Conservation (phyloP, 176 grass and related monocot genomes). For the Oryza punctata region DNA sequence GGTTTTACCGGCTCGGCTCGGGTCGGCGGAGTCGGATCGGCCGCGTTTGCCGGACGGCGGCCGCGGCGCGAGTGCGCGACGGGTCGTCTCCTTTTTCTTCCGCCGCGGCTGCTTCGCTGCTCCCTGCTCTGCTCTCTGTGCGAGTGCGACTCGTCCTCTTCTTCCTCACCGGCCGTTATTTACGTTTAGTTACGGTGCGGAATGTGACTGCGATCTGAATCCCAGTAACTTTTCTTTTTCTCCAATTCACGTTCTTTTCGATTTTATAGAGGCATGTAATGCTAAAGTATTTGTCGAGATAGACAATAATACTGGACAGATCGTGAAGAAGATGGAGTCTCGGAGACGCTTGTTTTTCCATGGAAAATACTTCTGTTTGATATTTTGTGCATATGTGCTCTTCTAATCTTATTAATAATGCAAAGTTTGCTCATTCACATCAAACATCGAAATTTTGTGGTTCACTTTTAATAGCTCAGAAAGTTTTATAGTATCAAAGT, state of each 20-base stretch:
- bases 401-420: too few species aligned
- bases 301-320: neutral
- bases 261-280: neutral
- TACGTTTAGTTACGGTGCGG: slow-evolving; percentile 34
- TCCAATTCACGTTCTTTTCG: neutral
- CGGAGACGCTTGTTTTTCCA: too few species aligned
- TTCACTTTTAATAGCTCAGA: too few species aligned
- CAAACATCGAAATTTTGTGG: too few species aligned
- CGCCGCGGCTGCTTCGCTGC: slow-evolving; percentile 23
- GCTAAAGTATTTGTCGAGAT: neutral
- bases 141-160: neutral
- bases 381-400: too few species aligned
- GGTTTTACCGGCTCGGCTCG: slow-evolving; percentile 26
- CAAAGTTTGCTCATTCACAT: too few species aligned
- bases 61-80: slow-evolving; percentile 20
- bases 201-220: slow-evolving; percentile 46
- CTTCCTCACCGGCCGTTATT: neutral
- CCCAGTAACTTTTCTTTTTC: slow-evolving; percentile 23
- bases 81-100: neutral
- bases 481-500: too few species aligned
- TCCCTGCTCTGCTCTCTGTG: slow-evolving; percentile 9
- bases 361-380: too few species aligned
- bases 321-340: too few species aligned
- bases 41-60: slow-evolving; percentile 11
- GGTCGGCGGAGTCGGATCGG: slow-evolving; percentile 32